These are phyloP conservation scores for Alternaria arbusti DNA, from an alignment of 2,329 filamentous ascomycete species.

Conservation along the genomic window DNA sequence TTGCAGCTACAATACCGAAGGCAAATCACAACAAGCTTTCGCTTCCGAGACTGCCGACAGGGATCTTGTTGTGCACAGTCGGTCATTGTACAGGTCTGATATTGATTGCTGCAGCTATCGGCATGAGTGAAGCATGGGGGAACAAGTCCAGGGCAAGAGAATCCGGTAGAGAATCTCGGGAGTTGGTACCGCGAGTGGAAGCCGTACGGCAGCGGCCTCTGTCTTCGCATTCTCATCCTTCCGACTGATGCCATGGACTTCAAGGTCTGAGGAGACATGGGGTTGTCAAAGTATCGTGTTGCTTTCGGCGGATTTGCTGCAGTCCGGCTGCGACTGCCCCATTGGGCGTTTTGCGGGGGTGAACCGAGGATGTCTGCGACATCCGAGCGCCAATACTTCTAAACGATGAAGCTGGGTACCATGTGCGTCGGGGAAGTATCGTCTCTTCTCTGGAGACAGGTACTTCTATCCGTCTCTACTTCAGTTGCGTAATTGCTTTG, in stretches of 20 bases:
- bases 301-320: neutral
- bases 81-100: neutral
- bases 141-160: neutral
- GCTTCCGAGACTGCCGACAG: neutral
- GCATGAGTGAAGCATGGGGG: neutral
- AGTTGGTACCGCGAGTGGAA: neutral
- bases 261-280: neutral
- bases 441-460: neutral
- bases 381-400: neutral
- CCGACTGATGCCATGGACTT: neutral
- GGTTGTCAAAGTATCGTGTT: neutral
- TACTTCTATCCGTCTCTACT: neutral
- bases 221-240: neutral
- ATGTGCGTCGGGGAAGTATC: neutral
- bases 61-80: neutral
- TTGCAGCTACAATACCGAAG: constrained; percentile 27
- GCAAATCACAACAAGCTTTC: constrained; percentile 6
- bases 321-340: neutral
- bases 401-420: neutral
- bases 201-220: neutral
- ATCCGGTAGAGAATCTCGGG: neutral
- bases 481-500: neutral
- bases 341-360: neutral
- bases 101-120: neutral
- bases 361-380: neutral